Evolutionary conservation across 805 yeast species (phyloP), one percentile per base, ranked within the genome.

Genomic region (Saccharomyces cerevisiae): DNA sequence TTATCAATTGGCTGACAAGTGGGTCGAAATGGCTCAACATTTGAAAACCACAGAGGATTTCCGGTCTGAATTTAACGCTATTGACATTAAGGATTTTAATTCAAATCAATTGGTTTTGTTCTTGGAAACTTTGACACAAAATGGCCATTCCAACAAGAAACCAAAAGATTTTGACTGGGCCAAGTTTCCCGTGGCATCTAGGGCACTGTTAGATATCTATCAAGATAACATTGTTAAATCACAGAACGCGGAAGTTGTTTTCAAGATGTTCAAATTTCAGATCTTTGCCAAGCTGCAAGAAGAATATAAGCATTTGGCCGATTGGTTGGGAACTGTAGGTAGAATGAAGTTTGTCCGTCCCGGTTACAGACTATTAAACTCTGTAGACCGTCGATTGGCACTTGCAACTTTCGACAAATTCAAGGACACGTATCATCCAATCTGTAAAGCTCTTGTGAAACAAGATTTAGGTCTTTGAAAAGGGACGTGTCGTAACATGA

Each of bases 291-390:
- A 76, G 29, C 72, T 81, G 53, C 57, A 65, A 11, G 69, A 74
- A 32, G 73, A 74, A 51, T 79, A 84, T 67, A 72, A 70, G 54
- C 72, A 70, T 47, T 73, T 90, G 48, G 89, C 95, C 3, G 80
- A 81, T 52, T 90, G 96, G 96, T 77, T 90, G 53, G 95, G 92
- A 11, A 83, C 91, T 2, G 94, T 90, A 24, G 97, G 97, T 22
- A 80, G 97, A 75, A 90, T 90, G 97, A 90, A 90, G 73, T 90
- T 84, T 66, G 96, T 88, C 27, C 80, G 97, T 70, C 96, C 97
- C 30, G 89, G 94, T 3, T 89, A 82, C 71, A 77, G 81, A 48
- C 72, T 84, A 56, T 75, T 90, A 57, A 79, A 81, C 64, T 64
- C 71, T 6, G 92, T 84, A 26, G 86, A 87, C 68, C 80, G 79